These are phyloP conservation scores for Trametes cubensis DNA, from an alignment of 768 basidiomycete species.

Conservation along the genomic window DNA sequence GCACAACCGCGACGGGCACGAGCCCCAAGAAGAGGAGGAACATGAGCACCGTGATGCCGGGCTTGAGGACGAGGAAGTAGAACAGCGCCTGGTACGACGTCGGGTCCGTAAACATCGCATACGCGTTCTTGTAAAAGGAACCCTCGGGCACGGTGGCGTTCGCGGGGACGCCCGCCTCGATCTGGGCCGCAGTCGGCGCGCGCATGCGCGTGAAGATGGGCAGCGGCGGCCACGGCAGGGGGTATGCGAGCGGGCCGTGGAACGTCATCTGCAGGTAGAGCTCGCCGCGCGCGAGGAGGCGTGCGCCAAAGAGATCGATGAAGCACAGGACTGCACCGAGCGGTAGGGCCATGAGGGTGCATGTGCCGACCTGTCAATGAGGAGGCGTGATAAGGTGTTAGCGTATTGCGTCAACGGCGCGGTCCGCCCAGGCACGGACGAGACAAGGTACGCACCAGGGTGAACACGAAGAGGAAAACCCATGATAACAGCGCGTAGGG, in stretches of 20 bases:
- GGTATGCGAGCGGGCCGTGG: conserved; percentile 67
- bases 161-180: conserved; percentile 46
- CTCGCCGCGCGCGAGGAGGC: conserved; percentile 72
- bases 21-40: conserved; percentile 56
- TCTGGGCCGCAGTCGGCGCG: conserved; percentile 48
- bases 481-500: conserved; percentile 79
- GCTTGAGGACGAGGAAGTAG: conserved; percentile 88
- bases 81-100: conserved; percentile 85
- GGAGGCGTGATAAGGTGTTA: conserved; percentile 3
- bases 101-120: conserved; percentile 83
- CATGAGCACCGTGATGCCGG: conserved; percentile 72
- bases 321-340: conserved; percentile 79
- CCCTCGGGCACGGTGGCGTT: conserved; percentile 47
- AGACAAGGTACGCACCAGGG: conserved; percentile 55
- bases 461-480: conserved; percentile 79
- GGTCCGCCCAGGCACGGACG: not conserved
- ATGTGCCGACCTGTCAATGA: conserved; percentile 66
- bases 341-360: conserved; percentile 76
- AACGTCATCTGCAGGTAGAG: conserved; percentile 70
- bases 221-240: conserved; percentile 63
- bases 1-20: conserved; percentile 57
- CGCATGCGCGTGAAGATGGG: conserved; percentile 76
- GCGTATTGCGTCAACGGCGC: conserved; percentile 8
- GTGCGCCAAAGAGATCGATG: conserved; percentile 73
- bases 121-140: conserved; percentile 81